Percentiles rank a stretch among this genome's conserved stretches.
phyloP scores from a whole-genome alignment of 2,329 filamentous ascomycete species.

The Cladobotryum mycophilum region DNA sequence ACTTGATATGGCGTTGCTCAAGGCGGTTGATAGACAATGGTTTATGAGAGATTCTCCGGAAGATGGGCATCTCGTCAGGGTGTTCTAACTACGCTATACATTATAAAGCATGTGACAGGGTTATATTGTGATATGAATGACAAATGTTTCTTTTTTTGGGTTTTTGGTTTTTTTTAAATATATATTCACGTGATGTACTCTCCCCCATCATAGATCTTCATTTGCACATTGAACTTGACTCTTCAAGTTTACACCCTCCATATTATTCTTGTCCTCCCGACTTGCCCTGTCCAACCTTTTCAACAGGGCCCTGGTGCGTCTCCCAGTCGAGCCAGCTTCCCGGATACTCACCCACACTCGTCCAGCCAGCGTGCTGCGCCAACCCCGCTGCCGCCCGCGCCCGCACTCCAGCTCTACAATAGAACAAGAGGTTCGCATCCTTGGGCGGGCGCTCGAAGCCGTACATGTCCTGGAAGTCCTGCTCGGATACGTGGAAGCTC shows the following conservation, averaged over 20 bases:
- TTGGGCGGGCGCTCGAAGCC: slow-evolving; percentile 63
- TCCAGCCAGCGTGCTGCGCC: slow-evolving; percentile 71
- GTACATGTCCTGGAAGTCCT: slow-evolving; percentile 78
- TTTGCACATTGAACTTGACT: no score
- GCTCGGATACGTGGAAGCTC: slow-evolving; percentile 65
- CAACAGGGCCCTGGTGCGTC: slow-evolving; percentile 56
- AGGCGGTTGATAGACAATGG: not conserved
- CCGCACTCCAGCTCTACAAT: slow-evolving; percentile 87
- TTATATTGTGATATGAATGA: slow-evolving; percentile 10
- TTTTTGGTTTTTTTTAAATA: no score
- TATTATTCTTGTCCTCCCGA: not conserved
- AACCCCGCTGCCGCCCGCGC: slow-evolving; percentile 70
- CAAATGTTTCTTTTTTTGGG: not conserved
- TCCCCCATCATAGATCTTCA: not conserved
- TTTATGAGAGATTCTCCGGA: not conserved
- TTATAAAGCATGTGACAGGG: slow-evolving; percentile 17
- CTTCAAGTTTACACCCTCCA: not conserved
- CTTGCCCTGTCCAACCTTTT: slow-evolving; percentile 19
- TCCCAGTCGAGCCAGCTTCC: slow-evolving; percentile 83
- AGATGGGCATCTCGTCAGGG: not conserved
- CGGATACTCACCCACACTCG: slow-evolving; percentile 62
- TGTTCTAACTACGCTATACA: slow-evolving; percentile 14
- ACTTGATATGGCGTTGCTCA: not conserved
- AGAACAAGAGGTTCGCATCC: slow-evolving; percentile 66
- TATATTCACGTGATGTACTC: not conserved